Evolutionary conservation across 2,329 filamentous ascomycete species (phyloP), one percentile per base, ranked within the genome.

Genomic region (Chrysosporium queenslandicum): DNA sequence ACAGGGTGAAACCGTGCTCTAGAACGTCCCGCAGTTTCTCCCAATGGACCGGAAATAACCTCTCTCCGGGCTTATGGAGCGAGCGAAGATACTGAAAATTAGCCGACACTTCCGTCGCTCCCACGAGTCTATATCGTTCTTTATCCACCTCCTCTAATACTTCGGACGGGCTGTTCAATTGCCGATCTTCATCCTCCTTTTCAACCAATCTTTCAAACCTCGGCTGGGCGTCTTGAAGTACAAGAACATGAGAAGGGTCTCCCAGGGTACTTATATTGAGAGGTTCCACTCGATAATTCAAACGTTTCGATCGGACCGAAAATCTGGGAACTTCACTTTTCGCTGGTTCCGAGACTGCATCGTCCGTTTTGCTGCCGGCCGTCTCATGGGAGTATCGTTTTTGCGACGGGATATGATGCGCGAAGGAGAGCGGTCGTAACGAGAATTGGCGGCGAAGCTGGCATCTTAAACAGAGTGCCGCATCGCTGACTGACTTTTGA

Each of bases 1-100:
- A 53, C 27, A 43, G 39, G 14, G 64, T 68, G 53, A 71, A 71
- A 2, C 67, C 68, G n/a, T 60, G 54, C 30, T 60, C 52, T 16
- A 71, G 42, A 27, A 57, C 56, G n/a, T 55, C 59, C 45, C 63
- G 62, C 11, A 69, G 57, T 12, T 59, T 56, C 25, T 64, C 56
- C 60, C 65, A 71, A 18, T 67, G 62, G 20, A 47, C 37, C 18
- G 41, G 25, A 21, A 53, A 46, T 39, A 71, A 50, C 23, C 60
- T 64, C 23, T 65, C 59, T 3, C 58, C 56, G 4, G 61, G 56
- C 12, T 55, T 50, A 53, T 63, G 59, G 11, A 55, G 48, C 3
- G 50, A 45, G 27, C 63, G 60, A 29, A 66, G 58, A 4, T 55
- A 54, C 18, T 69, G 61, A 30, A 71, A 61, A 37, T 61, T 60